Base-by-base conservation (phyloP, 2,329 filamentous ascomycete genomes). In the Ophiostoma populinum region DNA sequence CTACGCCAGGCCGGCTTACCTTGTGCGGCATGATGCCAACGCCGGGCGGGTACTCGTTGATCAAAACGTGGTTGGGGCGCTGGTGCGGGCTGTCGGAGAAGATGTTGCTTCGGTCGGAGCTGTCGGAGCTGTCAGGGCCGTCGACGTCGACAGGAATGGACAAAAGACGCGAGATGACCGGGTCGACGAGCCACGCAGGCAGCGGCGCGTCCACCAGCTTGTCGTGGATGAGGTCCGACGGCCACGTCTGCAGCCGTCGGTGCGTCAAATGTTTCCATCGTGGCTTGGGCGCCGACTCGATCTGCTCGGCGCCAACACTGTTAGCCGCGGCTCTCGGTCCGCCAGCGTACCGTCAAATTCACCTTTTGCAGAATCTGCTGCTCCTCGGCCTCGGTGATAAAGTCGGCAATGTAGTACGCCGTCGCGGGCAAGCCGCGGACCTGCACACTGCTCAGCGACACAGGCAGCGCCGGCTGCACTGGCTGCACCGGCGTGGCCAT, bases 11-110 rank as follows among this genome's bases (percentile, higher is more conserved):
- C 7, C 15, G 10, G 10, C 11, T 20, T 19, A 53, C 50, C 60
- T 94, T 90, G 53, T 95, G 87, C 31, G 86, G 76, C 81, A 94
- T 92, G 45, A 95, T 95, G n/a, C 87, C 87, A 42, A 93, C 71
- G 2, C 81, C 82, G 0, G 81, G 73, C 2, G 66, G 65, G 53
- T 95, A 98, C 53, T 94, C 86, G 50, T 98, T 98, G 46, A 95
- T 74, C 24, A 95, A 63, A 30, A 92, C 82, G 56, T 95, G 90
- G 47, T 95, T 98, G 3, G 87, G 82, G 4, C 61, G 63, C 13
- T 60, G 47, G 49, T 95, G 86, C 5, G 81, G 80, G 34, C 85
- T 81, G 15, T 62, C 51, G 13, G 55, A 51, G 46, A 76, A 76
- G 6, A 76, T 52, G 45, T 68, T 55, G 17, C 8, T 16, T 17